These are phyloP conservation scores for Ceratocystis destructans DNA, from an alignment of 2,329 filamentous ascomycete genomes.

Conservation along the genomic window DNA sequence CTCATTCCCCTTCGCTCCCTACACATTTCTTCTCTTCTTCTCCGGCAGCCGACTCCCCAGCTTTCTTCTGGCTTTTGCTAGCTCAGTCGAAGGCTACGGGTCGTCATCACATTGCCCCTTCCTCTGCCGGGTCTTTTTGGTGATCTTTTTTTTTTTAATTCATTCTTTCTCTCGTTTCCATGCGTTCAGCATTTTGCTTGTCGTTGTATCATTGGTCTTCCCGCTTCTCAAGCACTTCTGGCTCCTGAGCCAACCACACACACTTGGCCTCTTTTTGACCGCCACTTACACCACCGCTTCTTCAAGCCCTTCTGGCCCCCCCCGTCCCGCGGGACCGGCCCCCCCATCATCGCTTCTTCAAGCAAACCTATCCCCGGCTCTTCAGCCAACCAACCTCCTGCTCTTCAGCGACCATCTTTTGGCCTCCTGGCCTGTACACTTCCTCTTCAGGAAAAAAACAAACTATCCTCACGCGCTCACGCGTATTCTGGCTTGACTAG, in stretches of 20 bases:
- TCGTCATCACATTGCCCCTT: neutral
- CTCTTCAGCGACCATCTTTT: neutral
- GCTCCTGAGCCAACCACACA: neutral
- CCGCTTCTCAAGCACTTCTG: neutral
- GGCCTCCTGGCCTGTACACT: neutral
- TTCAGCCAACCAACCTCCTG: conserved; percentile 1
- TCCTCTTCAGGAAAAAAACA: neutral
- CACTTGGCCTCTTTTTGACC: neutral
- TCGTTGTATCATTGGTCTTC: neutral
- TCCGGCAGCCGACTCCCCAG: conserved; percentile 2
- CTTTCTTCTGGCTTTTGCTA: conserved; percentile 3
- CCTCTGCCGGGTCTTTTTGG: neutral
- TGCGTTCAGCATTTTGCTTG: neutral
- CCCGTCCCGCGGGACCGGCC: neutral
- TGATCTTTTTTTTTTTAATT: neutral
- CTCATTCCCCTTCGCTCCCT: conserved; percentile 1
- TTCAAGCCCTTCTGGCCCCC: neutral
- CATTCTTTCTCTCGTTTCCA: neutral
- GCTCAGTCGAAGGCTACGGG: neutral
- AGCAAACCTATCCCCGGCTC: neutral
- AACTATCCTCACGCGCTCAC: neutral
- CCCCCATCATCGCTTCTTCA: neutral
- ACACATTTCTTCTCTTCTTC: neutral
- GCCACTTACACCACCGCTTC: conserved; percentile 1
- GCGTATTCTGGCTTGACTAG: neutral